A percentile compares a stretch with the other conserved stretches of the same genome.
Conservation (phyloP, 768 basidiomycete genomes). For the Dentipellis fragilis region DNA sequence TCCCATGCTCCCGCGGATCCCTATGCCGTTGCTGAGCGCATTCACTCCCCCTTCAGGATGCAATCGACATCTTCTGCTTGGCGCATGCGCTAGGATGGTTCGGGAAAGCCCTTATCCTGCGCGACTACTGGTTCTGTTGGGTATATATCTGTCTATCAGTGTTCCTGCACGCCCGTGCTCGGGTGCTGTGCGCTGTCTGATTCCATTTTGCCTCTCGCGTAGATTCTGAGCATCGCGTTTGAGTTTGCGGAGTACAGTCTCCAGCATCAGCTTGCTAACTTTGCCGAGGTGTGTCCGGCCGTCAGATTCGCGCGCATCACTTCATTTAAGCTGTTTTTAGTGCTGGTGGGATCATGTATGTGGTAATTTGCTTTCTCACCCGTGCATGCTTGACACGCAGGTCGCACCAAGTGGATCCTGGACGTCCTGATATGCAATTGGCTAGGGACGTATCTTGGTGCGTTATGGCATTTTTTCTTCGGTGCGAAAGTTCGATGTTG, state of each 20-base stretch:
- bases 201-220: not conserved
- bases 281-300: conserved; percentile 57
- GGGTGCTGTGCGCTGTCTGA: conserved; percentile 9
- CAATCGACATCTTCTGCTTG: conserved; percentile 79
- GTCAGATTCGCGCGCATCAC: conserved; percentile 16
- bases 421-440: conserved; percentile 85
- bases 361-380: conserved; percentile 11
- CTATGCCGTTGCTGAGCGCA: not conserved
- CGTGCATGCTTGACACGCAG: conserved; percentile 1
- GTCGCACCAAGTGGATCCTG: conserved; percentile 60
- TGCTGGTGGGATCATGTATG: conserved; percentile 93
- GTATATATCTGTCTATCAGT: conserved; percentile 29
- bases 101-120: conserved; percentile 81
- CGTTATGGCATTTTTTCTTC: conserved; percentile 16
- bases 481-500: conserved; percentile 2
- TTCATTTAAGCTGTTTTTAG: conserved; percentile 23
- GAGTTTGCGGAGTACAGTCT: conserved; percentile 85
- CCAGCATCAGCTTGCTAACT: conserved; percentile 82
- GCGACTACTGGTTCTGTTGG: conserved; percentile 95
- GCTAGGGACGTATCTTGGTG: conserved; percentile 77
- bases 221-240: conserved; percentile 84
- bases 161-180: not conserved
- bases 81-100: conserved; percentile 87
- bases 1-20: not conserved
- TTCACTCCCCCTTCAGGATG: conserved; percentile 35